These are phyloP conservation scores for Nakazawaea wickerhamii DNA, from an alignment of 805 yeast genomes.

Conservation along the genomic window DNA sequence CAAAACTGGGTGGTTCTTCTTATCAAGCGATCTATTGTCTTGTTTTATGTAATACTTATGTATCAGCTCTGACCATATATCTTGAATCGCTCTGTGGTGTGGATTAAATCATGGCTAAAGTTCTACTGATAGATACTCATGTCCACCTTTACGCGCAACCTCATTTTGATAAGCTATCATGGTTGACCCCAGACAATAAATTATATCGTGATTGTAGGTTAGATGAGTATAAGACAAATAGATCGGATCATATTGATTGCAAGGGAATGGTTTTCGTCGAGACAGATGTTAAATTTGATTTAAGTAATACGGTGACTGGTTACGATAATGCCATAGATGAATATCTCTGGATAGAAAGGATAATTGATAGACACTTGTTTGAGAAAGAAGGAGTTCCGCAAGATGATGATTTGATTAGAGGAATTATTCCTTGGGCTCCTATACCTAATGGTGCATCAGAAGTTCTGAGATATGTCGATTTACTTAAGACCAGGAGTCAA, in stretches of 20 bases:
- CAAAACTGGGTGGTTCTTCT: no score
- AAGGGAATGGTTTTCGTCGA: conserved; percentile 31
- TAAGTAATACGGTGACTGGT: conserved; percentile 17
- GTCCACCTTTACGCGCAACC: conserved; percentile 29
- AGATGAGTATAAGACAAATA: conserved; percentile 22
- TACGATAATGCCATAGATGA: conserved; percentile 23
- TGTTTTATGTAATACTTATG: no score
- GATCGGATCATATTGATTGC: conserved; percentile 13
- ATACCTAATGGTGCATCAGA: conserved; percentile 26
- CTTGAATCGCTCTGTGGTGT: no score
- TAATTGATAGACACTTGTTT: conserved; percentile 2
- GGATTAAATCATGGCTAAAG: no score
- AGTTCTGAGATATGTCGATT: conserved; percentile 17
- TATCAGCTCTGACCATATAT: no score
- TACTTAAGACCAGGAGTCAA: conserved; percentile 13
- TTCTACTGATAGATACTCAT: conserved; percentile 30
- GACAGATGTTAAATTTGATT: conserved; percentile 25
- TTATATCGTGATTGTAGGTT: conserved; percentile 22
- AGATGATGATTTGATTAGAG: conserved; percentile 19
- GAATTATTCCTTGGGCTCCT: conserved; percentile 43
- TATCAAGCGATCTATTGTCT: no score
- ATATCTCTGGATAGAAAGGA: conserved; percentile 20
- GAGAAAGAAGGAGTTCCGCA: conserved; percentile 15
- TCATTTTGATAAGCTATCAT: conserved; percentile 24
- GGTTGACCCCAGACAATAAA: conserved; percentile 28